Evolutionary conservation across 2,329 filamentous ascomycete species (phyloP).

Genomic region (Neurospora sp.): DNA sequence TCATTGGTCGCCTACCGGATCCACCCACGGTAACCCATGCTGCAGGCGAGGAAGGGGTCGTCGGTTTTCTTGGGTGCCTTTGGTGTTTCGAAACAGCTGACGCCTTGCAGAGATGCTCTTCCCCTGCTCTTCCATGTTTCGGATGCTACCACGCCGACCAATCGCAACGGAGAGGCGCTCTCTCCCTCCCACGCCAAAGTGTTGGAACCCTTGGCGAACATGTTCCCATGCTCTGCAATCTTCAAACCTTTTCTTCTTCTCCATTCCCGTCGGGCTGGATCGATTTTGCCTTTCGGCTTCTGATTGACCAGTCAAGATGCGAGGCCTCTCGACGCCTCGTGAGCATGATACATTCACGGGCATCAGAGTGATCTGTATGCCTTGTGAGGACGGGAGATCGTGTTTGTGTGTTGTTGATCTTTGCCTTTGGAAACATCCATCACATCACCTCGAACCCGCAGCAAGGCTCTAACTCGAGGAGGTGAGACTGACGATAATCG

Average conservation of each 20-base stretch:
- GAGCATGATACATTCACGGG: neutral
- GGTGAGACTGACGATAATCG: neutral
- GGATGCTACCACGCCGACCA: neutral
- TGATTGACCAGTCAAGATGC: neutral
- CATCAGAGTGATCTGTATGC: neutral
- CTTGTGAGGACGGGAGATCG: constrained; percentile 8
- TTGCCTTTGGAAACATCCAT: neutral
- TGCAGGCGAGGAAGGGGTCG: neutral
- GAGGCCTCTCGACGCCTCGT: neutral
- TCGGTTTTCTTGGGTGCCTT: constrained; percentile 15
- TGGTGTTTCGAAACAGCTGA: constrained; percentile 18
- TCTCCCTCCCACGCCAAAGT: neutral
- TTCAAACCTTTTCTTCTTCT: neutral
- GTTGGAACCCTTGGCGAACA: neutral
- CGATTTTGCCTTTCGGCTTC: neutral
- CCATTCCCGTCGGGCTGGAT: neutral
- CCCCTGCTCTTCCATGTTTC: neutral
- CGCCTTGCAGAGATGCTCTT: neutral
- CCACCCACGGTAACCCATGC: neutral
- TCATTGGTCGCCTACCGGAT: neutral
- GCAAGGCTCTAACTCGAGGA: neutral
- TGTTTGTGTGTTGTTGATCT: constrained; percentile 1
- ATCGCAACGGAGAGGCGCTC: constrained; percentile 1
- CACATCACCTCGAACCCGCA: neutral
- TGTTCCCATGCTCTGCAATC: neutral